phyloP scores from a whole-genome alignment of 257 asterid species.

The Primulina tabacum region DNA sequence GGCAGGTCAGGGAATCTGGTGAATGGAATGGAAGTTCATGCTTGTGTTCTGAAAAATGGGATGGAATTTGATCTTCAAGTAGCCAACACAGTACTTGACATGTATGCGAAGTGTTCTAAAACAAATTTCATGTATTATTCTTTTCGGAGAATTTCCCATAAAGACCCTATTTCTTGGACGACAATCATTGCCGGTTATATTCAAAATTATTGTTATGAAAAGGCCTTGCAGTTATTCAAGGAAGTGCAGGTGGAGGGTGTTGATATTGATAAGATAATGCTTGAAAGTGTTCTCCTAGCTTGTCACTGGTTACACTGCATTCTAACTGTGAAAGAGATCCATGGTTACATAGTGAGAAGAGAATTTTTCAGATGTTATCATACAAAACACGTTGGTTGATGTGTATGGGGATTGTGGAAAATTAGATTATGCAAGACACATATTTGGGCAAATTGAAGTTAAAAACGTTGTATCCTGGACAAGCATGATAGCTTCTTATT shows the following conservation, averaged over 20 bases:
- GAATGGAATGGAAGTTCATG: slow-evolving; percentile 73
- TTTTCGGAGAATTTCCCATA: slow-evolving; percentile 46
- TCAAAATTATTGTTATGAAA: slow-evolving; percentile 41
- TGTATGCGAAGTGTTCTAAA: slow-evolving; percentile 85
- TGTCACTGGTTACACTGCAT: slow-evolving; percentile 52
- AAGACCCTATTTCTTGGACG: slow-evolving; percentile 72
- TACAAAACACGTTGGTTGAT: slow-evolving; percentile 52
- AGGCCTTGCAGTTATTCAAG: slow-evolving; percentile 50
- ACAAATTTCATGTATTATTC: slow-evolving; percentile 50
- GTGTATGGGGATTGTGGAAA: slow-evolving; percentile 67
- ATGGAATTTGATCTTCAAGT: slow-evolving; percentile 60
- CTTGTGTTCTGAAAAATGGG: slow-evolving; percentile 56
- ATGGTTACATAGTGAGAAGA: slow-evolving; percentile 49
- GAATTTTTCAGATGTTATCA: slow-evolving; percentile 42
- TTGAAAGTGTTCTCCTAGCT: slow-evolving; percentile 69
- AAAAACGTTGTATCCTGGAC: slow-evolving; percentile 74
- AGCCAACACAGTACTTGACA: slow-evolving; percentile 67
- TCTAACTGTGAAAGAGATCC: slow-evolving; percentile 58
- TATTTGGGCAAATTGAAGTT: slow-evolving; percentile 38
- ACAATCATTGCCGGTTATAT: slow-evolving; percentile 64
- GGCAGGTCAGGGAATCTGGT: slow-evolving; percentile 53
- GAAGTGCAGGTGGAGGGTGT: slow-evolving; percentile 35
- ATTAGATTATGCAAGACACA: slow-evolving; percentile 42
- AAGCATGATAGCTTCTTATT: slow-evolving; percentile 67
- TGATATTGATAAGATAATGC: slow-evolving; percentile 51